Evolutionary conservation across 768 basidiomycete genomes (phyloP).

Genomic region (Lyophyllum shimeji): DNA sequence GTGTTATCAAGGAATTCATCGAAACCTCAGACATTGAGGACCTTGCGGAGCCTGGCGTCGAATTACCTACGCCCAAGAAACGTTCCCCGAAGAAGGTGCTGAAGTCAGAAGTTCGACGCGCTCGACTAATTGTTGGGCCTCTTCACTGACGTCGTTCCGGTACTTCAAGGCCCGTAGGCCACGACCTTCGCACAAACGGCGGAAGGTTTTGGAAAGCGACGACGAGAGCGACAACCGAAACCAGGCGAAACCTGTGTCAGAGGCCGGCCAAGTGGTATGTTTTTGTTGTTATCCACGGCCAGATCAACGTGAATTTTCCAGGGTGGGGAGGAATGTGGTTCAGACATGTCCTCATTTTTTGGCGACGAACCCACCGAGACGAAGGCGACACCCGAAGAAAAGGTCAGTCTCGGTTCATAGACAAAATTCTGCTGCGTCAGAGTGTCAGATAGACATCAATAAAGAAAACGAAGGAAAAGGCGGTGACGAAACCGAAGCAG

Average conservation of each 20-base stretch:
- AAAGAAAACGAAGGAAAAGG: conserved; percentile 28
- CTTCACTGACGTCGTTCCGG: neutral
- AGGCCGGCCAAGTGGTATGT: neutral
- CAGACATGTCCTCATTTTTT: conserved; percentile 58
- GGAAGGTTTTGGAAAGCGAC: conserved; percentile 11
- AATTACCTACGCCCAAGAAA: neutral
- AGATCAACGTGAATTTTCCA: neutral
- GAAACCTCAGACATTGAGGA: conserved; percentile 40
- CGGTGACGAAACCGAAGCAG: conserved; percentile 32
- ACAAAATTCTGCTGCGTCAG: neutral
- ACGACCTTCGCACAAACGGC: conserved; percentile 7
- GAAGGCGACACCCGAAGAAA: conserved; percentile 17
- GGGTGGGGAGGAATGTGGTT: conserved; percentile 45
- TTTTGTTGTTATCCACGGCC: neutral
- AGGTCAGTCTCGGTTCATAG: conserved; percentile 17
- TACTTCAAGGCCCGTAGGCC: neutral
- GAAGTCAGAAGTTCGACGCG: neutral
- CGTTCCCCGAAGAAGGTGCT: neutral
- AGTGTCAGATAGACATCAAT: conserved; percentile 14
- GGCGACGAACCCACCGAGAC: conserved; percentile 55
- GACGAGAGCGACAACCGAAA: neutral
- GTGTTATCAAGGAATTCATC: conserved; percentile 30
- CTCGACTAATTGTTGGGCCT: neutral
- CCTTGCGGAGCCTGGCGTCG: conserved; percentile 4
- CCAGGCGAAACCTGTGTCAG: neutral